Evolutionary conservation across 139 green algal species (phyloP), one percentile per base, ranked within the genome.

Genomic region (Chara braunii): DNA sequence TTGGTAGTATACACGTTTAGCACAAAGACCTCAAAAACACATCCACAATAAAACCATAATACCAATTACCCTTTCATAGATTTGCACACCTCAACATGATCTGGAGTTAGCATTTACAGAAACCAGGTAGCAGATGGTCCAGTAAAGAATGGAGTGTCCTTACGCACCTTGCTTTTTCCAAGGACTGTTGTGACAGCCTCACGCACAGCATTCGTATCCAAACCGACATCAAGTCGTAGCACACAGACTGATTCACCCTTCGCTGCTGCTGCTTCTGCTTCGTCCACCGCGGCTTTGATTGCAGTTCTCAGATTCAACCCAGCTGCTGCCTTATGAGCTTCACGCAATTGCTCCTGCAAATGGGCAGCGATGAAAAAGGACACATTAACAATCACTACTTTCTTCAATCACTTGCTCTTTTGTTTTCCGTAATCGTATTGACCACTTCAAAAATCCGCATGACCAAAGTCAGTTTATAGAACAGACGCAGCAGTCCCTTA

Each of bases 311-410:
- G 86, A 77, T 89, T 94, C 29, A 75, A 85, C 0, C 82, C 85
- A 0, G 81, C 83, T 9, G 77, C 81, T 26, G 65, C 80, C 81
- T 96, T 96, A 40, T 83, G 50, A 12, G 74, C 79, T 14, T 90
- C 84, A 53, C 86, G 28, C n/a, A 95, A 56, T 35, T 24, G 35
- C 40, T 72, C 63, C 29, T 70, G 60, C 6, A 57, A 12, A 26
- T 12, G 24, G 35, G 11, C 11, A 9, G 35, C 48, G 35, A 24
- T 23, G 6, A 51, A 9, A 52, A 9, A 62, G 11, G 50, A 58
- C 18, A 58, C 50, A 12, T 23, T 11, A 64, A 43, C 11, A 42
- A 50, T 56, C 37, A 62, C 11, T 61, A 11, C 11, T 23, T 56
- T 22, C 37, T 9, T 64, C 50, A 14, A 59, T 18, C 14, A 48